Evolutionary conservation across 2,329 filamentous ascomycete genomes (phyloP), one percentile per base, ranked within the genome.

Genomic region (Botryotinia globosa): DNA sequence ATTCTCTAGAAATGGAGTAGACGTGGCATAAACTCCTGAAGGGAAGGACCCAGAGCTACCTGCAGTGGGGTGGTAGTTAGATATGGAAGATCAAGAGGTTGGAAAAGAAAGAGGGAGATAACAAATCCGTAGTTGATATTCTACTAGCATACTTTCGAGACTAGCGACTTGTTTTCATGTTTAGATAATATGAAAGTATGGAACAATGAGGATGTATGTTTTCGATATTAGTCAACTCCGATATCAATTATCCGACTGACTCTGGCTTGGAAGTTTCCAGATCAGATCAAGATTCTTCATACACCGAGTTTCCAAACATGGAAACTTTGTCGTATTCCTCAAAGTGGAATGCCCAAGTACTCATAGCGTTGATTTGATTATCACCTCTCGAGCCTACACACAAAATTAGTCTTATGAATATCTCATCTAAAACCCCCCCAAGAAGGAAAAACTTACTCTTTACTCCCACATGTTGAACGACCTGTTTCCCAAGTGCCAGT

Each of bases 341-440:
- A 63, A 76, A 76, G 25, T 58, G 69, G 58, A 77, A 75, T 14
- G 74, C 73, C 74, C 74, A 77, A 29, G 74, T 74, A 54, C 72
- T 75, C 64, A 74, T 73, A 18, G 71, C 54, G 48, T 77, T 71
- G 7, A 73, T 61, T 14, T 65, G 39, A 8, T 56, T 61, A 56
- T 72, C 76, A 61, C 73, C 74, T 64, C 73, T 75, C 18, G 74
- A 74, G 34, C 74, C 82, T 37, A 59, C 67, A 54, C 77, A 54
- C n/a, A 56, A 72, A 75, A 18, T 73, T 51, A 12, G 73, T 64
- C 6, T 78, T 44, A 6, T 44, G 34, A 59, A 71, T 32, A 22
- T 37, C n/a, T n/a, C 22, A 32, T 18, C 16, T 1, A 29, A 16
- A 4, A 5, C 4, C 37, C 25, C 20, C 22, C 22, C 0, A 39